Evolutionary conservation across 2,329 filamentous ascomycete genomes (phyloP).

Genomic region (Trichoderma atroviride): DNA sequence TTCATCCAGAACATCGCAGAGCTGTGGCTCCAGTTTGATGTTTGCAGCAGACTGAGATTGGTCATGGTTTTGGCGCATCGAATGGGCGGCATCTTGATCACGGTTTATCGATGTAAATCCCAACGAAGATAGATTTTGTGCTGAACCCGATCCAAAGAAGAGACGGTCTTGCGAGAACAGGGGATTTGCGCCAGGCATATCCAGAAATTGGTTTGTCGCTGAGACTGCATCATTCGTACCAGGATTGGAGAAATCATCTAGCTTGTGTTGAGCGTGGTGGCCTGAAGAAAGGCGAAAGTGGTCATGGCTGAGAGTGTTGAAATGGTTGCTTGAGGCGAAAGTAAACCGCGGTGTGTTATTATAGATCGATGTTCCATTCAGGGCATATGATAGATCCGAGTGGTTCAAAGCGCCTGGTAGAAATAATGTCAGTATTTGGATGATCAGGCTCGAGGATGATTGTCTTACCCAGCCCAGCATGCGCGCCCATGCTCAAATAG

Average conservation of each 20-base stretch:
- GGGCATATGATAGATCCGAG: slow-evolving; percentile 35
- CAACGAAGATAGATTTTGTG: slow-evolving; percentile 33
- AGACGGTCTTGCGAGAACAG: slow-evolving; percentile 40
- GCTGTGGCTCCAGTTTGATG: slow-evolving; percentile 35
- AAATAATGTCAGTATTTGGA: background rate
- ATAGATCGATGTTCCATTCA: slow-evolving; percentile 40
- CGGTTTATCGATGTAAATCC: slow-evolving; percentile 39
- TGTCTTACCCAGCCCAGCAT: slow-evolving; percentile 27
- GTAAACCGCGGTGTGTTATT: slow-evolving; percentile 37
- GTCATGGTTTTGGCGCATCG: slow-evolving; percentile 29
- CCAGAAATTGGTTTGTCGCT: slow-evolving; percentile 34
- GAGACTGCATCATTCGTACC: slow-evolving; percentile 31
- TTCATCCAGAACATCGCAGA: slow-evolving; percentile 34
- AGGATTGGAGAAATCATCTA: slow-evolving; percentile 34
- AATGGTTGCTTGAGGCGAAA: slow-evolving; percentile 33
- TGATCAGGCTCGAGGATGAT: background rate
- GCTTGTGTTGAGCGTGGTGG: slow-evolving; percentile 35
- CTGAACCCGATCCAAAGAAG: slow-evolving; percentile 34
- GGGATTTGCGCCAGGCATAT: slow-evolving; percentile 38
- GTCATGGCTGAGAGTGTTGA: slow-evolving; percentile 34
- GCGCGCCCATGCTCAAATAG: slow-evolving; percentile 24
- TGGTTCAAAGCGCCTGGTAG: slow-evolving; percentile 35
- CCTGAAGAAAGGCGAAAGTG: slow-evolving; percentile 34
- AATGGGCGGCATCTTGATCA: slow-evolving; percentile 29
- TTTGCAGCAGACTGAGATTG: slow-evolving; percentile 17